These are phyloP conservation scores for Verticillium isaacii DNA, from an alignment of 2,329 filamentous ascomycete genomes.

Conservation along the genomic window DNA sequence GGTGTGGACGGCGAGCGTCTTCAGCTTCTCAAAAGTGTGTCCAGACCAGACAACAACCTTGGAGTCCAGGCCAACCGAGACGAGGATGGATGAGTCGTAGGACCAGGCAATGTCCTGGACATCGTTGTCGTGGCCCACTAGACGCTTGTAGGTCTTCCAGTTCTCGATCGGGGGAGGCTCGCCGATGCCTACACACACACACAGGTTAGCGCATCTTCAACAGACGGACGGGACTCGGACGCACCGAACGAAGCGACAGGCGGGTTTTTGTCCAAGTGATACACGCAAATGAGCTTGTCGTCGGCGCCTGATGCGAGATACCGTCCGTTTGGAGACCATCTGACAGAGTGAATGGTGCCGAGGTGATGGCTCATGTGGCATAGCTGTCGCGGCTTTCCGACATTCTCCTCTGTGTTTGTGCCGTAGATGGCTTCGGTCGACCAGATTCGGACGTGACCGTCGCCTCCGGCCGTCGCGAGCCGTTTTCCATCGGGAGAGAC, in stretches of 20 bases:
- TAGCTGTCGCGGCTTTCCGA: slow-evolving; percentile 76
- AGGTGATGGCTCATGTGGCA: slow-evolving; percentile 98
- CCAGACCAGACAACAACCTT: slow-evolving; percentile 99
- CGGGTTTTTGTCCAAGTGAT: slow-evolving; percentile 79
- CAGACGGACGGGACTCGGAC: slow-evolving; percentile 16
- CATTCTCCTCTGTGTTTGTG: slow-evolving; percentile 22
- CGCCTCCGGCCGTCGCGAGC: slow-evolving; percentile 90
- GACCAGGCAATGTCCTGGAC: slow-evolving; percentile 98
- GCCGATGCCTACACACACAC: slow-evolving; percentile 57
- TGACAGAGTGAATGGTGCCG: slow-evolving; percentile 93
- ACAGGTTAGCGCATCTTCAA: slow-evolving; percentile 5
- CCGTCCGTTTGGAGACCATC: slow-evolving; percentile 91
- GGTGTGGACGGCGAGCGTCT: slow-evolving; percentile 87
- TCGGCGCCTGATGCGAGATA: slow-evolving; percentile 96
- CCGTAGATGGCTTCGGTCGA: slow-evolving; percentile 91
- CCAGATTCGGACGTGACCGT: slow-evolving; percentile 97
- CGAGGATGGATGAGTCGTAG: slow-evolving; percentile 87
- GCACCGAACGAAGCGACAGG: slow-evolving; percentile 77
- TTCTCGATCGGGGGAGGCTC: slow-evolving; percentile 93
- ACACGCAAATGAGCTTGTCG: slow-evolving; percentile 98
- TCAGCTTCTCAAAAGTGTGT: slow-evolving; percentile 95
- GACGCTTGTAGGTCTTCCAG: slow-evolving; percentile 89
- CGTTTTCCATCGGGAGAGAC: slow-evolving; percentile 90
- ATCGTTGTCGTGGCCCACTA: slow-evolving; percentile 97
- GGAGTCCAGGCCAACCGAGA: slow-evolving; percentile 93